phyloP scores from a whole-genome alignment of 2,329 filamentous ascomycete species.

The Paecilomyces sp. region DNA sequence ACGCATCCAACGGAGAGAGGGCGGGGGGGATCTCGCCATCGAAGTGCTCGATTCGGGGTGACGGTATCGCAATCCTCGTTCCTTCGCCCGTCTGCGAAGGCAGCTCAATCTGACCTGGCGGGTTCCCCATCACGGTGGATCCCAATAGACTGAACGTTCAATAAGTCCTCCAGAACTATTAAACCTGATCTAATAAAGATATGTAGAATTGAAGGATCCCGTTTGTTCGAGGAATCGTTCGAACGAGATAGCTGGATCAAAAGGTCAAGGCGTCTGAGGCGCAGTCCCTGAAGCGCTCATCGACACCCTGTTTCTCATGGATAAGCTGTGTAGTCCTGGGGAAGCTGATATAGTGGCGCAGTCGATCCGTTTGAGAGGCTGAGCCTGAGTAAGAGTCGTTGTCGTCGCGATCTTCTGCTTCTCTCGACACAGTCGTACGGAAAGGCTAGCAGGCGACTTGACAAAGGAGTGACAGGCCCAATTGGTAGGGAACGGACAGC shows the following conservation, averaged over 20 bases:
- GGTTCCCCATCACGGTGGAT: slow-evolving; percentile 41
- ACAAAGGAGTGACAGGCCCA: slow-evolving; percentile 14
- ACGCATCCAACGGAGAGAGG: slow-evolving; percentile 88
- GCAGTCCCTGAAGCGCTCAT: not conserved
- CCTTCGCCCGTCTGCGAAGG: slow-evolving; percentile 51
- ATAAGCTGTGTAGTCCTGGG: not conserved
- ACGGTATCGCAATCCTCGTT: slow-evolving; percentile 52
- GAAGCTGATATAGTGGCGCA: not conserved
- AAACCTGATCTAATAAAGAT: not conserved
- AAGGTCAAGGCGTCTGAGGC: not conserved
- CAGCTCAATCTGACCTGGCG: slow-evolving; percentile 54
- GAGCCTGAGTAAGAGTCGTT: not conserved
- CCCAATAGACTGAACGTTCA: not conserved
- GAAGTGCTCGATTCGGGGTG: slow-evolving; percentile 64
- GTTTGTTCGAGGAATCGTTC: not conserved
- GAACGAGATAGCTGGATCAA: not conserved
- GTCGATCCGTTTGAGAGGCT: not conserved
- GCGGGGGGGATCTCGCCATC: slow-evolving; percentile 75
- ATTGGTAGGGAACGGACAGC: slow-evolving; percentile 6
- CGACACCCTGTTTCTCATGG: not conserved
- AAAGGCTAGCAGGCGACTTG: slow-evolving; percentile 6
- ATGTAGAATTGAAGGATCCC: not conserved
- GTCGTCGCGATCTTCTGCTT: not conserved
- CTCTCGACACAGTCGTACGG: not conserved
- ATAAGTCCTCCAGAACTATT: not conserved